These are phyloP conservation scores for Candida broadrunensis DNA, from an alignment of 805 yeast genomes.

Conservation along the genomic window DNA sequence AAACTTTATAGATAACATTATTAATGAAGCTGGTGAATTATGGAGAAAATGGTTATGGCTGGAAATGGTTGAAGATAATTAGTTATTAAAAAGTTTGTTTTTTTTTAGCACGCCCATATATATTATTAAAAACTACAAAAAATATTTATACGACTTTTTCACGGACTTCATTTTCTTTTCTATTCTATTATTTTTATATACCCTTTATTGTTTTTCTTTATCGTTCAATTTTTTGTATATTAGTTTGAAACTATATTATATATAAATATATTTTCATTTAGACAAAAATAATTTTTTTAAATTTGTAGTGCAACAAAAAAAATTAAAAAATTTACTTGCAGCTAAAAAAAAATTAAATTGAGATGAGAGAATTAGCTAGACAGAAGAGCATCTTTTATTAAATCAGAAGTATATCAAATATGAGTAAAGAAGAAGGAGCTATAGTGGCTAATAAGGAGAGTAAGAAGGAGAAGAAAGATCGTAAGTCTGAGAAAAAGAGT, in stretches of 20 bases:
- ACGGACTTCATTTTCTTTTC: not conserved
- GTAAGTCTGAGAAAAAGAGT: constrained; percentile 17
- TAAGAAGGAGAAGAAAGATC: constrained; percentile 20
- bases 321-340: too few relatives aligned
- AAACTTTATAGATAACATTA: constrained; percentile 69
- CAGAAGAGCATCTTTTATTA: too few relatives aligned
- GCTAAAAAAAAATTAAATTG: too few relatives aligned
- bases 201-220: not conserved
- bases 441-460: constrained; percentile 1
- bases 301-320: too few relatives aligned
- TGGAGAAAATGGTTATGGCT: constrained; percentile 80
- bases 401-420: too few relatives aligned
- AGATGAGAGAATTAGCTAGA: too few relatives aligned
- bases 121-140: not conserved
- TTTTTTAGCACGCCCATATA: too few relatives aligned
- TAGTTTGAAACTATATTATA: too few relatives aligned
- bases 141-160: not conserved
- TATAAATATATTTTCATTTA: too few relatives aligned
- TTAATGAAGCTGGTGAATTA: constrained; percentile 77
- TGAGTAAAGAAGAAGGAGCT: not conserved
- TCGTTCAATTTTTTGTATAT: not conserved
- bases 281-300: too few relatives aligned
- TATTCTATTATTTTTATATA: not conserved
- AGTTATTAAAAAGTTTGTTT: too few relatives aligned
- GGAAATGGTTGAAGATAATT: constrained; percentile 34